A percentile compares a stretch with the other conserved stretches of the same genome.
These are phyloP conservation scores for Handroanthus guayacan DNA, from an alignment of 257 asterid species.

Conservation along the genomic window DNA sequence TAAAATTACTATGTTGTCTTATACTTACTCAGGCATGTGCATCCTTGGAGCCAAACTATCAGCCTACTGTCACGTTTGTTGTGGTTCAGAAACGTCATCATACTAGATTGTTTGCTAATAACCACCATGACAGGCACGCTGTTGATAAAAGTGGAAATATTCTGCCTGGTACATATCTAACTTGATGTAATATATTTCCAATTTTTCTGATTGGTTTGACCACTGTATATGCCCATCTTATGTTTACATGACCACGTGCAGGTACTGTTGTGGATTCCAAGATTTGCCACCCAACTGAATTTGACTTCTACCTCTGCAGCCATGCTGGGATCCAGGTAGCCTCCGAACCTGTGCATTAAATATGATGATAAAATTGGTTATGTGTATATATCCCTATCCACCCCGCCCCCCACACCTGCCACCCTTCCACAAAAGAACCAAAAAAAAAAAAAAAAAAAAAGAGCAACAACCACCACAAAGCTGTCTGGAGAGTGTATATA, in stretches of 20 bases:
- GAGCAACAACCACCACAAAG: too few species aligned
- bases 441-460: too few species aligned
- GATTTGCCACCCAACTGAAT: constrained; percentile 96
- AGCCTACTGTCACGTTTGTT: constrained; percentile 94
- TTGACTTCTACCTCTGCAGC: constrained; percentile 95
- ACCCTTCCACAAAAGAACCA: too few species aligned
- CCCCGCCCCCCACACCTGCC: too few species aligned
- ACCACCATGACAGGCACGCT: constrained; percentile 67
- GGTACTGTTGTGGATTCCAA: constrained; percentile 97
- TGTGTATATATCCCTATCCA: too few species aligned
- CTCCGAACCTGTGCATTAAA: too few species aligned
- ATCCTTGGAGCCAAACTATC: constrained; percentile 88
- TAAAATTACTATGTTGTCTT: neutral
- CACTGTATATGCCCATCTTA: neutral
- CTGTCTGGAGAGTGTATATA: neutral
- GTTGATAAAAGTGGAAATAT: constrained; percentile 90
- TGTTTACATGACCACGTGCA: constrained; percentile 37
- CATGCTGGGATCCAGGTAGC: constrained; percentile 96
- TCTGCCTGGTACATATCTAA: constrained; percentile 65
- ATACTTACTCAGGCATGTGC: constrained; percentile 81
- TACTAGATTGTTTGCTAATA: constrained; percentile 84
- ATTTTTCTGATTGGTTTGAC: neutral
- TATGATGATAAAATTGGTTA: too few species aligned
- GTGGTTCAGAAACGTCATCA: constrained; percentile 98
- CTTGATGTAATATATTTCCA: neutral